Evolutionary conservation across 2,329 filamentous ascomycete species (phyloP), one percentile per base, ranked within the genome.

Genomic region (Fusarium oligoseptatum): DNA sequence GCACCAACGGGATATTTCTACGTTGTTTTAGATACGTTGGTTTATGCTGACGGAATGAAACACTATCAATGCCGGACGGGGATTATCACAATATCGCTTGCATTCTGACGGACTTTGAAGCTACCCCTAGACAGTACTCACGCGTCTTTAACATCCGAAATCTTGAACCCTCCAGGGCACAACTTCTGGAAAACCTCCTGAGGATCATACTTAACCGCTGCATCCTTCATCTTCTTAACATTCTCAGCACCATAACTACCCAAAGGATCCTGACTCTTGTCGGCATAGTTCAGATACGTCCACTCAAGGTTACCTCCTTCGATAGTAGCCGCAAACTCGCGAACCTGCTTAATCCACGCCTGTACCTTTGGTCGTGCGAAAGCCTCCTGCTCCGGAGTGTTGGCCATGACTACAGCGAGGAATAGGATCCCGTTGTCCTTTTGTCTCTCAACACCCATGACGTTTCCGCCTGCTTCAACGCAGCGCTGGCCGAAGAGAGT

Each of bases 151-250:
- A 82, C 76, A 6, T 77, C 55, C 3, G 71, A 76, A 3, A 77
- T 62, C 39, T 77, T 77, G 10, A 77, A 77, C 0, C 75, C 75
- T 12, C 75, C 73, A n/a, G 73, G 73, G 2, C 68, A 65, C 12
- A 70, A 12, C 14, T 66, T 77, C 32, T 82, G 79, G 4, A 83
- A 76, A 12, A 80, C 64, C 22, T 80, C 70, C 15, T 73, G 69
- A 2, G 80, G 73, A 52, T 81, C 81, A 9, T 76, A 72, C 5
- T 79, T 79, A 1, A 60, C 64, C 0, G 73, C 72, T 0, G 70
- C 70, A 10, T 77, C 63, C 22, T 67, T 71, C 64, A 80, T 77
- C 32, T 70, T 70, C 36, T 34, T 66, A 0, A 79, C 39, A 6
- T 79, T 80, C 14, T 73, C 73, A 6, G n/a, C 36, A 9, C 77